Conservation (phyloP, 2,329 filamentous ascomycete genomes). For the Cryphonectria japonica region DNA sequence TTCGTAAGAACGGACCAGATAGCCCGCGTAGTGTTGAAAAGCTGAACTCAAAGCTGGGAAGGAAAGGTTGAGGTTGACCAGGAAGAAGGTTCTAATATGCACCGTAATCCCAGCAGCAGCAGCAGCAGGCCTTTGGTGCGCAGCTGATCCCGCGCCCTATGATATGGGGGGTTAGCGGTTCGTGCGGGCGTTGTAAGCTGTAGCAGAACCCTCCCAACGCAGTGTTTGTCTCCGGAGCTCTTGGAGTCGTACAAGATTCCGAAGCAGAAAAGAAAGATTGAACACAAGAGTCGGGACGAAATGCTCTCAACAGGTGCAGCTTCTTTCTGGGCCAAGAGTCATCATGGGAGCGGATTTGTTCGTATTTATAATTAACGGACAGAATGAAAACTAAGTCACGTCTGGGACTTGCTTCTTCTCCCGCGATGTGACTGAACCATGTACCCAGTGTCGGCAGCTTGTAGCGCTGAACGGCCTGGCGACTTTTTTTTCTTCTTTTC, state of each 20-base stretch:
- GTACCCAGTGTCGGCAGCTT: neutral
- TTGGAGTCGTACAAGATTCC: neutral
- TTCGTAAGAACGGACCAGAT: too few species aligned
- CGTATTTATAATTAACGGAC: neutral
- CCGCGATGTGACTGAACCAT: neutral
- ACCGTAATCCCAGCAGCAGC: neutral
- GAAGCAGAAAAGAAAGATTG: neutral
- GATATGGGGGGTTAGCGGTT: neutral
- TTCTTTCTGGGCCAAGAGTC: neutral
- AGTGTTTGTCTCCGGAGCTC: neutral
- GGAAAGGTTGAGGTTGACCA: slow-evolving; percentile 7
- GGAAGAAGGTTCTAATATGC: slow-evolving; percentile 5
- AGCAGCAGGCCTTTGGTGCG: neutral
- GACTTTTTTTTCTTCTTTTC: neutral
- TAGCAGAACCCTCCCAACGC: neutral
- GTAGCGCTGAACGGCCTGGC: neutral
- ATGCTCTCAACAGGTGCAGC: neutral
- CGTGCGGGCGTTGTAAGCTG: neutral
- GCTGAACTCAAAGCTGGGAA: neutral
- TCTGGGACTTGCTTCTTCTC: neutral
- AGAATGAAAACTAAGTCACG: neutral
- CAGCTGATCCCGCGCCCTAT: neutral
- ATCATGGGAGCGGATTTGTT: neutral
- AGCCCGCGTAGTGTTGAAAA: neutral
- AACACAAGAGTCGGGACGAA: neutral